Conservation (phyloP, 306 rosid genomes). For the Abrus pulchellus region DNA sequence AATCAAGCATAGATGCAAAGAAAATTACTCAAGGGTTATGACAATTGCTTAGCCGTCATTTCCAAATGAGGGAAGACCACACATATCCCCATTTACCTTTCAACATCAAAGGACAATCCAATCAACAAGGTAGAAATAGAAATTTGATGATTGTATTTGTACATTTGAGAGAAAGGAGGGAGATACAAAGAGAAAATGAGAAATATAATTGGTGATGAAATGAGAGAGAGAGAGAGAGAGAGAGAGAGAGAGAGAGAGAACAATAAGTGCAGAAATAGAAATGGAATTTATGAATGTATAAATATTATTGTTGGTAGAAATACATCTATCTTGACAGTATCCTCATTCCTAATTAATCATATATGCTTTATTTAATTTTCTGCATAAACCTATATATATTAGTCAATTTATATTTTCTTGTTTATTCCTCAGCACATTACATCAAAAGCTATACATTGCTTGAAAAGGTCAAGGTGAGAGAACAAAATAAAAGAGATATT, state of each 20-base stretch:
- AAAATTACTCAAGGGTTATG: background rate
- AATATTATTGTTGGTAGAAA: too few relatives aligned
- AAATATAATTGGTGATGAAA: too few relatives aligned
- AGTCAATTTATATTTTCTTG: background rate
- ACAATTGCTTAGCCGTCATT: background rate
- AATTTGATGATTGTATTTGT: too few relatives aligned
- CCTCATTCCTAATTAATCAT: background rate
- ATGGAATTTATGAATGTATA: too few relatives aligned
- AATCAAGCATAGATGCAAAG: background rate
- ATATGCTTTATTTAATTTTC: background rate
- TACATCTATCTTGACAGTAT: background rate
- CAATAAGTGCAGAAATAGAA: too few relatives aligned
- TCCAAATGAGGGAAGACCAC: background rate
- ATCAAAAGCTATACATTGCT: background rate
- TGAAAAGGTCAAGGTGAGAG: background rate
- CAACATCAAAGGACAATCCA: background rate
- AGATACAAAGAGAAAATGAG: background rate
- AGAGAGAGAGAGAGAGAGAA: background rate
- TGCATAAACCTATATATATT: background rate
- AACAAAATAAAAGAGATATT: background rate
- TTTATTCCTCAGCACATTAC: background rate
- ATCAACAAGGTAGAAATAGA: background rate
- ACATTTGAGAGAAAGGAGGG: background rate
- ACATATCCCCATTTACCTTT: background rate
- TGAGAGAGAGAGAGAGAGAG: background rate